A percentile compares a stretch with the other conserved stretches of the same genome.
phyloP scores from a whole-genome alignment of 306 rosid genomes.

The Quercus gilva region DNA sequence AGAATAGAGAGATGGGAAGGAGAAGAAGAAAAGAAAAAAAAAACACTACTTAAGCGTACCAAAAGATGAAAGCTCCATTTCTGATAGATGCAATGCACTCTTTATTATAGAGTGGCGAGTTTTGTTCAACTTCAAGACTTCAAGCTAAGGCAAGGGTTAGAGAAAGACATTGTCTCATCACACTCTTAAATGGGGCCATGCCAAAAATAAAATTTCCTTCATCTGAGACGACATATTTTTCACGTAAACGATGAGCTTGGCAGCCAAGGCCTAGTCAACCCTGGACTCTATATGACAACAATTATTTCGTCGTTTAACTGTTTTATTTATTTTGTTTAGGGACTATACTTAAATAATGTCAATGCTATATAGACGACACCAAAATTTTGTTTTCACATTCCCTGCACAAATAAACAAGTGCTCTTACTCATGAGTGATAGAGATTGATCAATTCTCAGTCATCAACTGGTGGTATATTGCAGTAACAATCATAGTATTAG shows the following conservation, averaged over 20 bases:
- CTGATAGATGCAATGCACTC: neutral
- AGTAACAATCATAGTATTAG: neutral
- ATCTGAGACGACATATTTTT: neutral
- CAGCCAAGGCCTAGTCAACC: neutral
- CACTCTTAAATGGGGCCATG: neutral
- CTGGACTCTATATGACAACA: neutral
- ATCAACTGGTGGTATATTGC: neutral
- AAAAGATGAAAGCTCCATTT: neutral
- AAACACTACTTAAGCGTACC: neutral
- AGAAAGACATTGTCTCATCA: neutral
- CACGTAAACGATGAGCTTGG: neutral
- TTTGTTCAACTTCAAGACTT: no score
- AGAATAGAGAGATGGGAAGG: no score
- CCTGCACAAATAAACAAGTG: neutral
- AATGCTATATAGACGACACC: neutral
- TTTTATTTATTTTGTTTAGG: no score
- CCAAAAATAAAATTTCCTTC: neutral
- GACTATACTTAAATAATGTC: neutral
- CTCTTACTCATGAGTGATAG: neutral
- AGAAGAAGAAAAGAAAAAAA: neutral
- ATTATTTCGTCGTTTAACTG: no score
- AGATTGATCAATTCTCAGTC: neutral
- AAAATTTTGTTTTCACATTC: neutral
- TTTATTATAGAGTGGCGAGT: no score
- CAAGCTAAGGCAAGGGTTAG: neutral